phyloP scores from a whole-genome alignment of 768 basidiomycete species.

The Agaricus sinodeliciosus region DNA sequence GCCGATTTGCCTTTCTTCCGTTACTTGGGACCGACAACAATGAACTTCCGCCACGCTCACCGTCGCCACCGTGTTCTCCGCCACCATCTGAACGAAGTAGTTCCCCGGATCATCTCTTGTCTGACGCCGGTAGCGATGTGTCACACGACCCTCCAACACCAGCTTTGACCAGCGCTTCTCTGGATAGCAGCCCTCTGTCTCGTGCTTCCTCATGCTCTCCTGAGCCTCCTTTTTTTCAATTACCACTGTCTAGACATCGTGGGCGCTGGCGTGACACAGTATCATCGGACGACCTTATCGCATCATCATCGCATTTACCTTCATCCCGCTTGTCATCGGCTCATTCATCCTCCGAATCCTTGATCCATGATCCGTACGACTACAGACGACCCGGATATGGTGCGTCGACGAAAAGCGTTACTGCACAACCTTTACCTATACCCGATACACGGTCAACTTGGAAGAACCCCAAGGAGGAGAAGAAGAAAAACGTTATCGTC shows the following conservation, averaged over 20 bases:
- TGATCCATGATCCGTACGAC: neutral
- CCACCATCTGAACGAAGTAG: constrained; percentile 7
- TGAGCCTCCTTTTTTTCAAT: constrained; percentile 23
- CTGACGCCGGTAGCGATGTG: constrained; percentile 21
- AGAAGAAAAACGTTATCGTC: constrained; percentile 28
- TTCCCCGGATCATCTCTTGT: constrained; percentile 6
- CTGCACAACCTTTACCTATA: neutral
- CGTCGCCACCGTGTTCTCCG: constrained; percentile 9
- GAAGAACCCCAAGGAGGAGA: neutral
- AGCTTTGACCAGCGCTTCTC: constrained; percentile 28
- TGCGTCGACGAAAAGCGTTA: neutral
- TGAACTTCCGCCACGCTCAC: neutral
- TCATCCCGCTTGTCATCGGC: neutral
- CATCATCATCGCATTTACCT: neutral
- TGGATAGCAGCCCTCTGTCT: constrained; percentile 30
- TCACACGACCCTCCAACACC: constrained; percentile 30
- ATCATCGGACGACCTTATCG: neutral
- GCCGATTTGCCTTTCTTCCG: constrained; percentile 15
- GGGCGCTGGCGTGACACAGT: neutral
- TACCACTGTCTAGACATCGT: constrained; percentile 20
- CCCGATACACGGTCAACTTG: constrained; percentile 1
- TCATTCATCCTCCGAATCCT: neutral
- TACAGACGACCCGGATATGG: neutral
- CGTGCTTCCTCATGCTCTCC: constrained; percentile 28
- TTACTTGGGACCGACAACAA: constrained; percentile 4